Evolutionary conservation across 2,329 filamentous ascomycete genomes (phyloP), one percentile per base, ranked within the genome.

Genomic region (Pseudogymnoascus sp.): DNA sequence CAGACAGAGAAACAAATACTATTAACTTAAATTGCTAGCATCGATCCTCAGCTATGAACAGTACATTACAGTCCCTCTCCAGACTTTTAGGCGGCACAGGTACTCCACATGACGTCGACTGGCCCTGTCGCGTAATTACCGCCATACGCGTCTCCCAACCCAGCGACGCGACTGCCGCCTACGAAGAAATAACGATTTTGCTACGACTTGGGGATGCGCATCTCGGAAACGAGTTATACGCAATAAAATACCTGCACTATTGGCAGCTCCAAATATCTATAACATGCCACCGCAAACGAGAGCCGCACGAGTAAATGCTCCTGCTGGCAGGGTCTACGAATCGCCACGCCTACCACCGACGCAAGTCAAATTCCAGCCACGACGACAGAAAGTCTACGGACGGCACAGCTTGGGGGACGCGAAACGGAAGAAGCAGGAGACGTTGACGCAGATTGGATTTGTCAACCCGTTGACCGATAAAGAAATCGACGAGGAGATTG

Each of bases 351-450:
- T 51, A 14, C 60, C 36, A 1, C 8, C 42, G 1, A n/a, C 12
- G 18, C 61, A 62, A 36, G 42, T 45, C 21, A 62, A 62, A 62
- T 51, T 62, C 29, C 36, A 45, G n/a, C 61, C 37, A 45, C 61
- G 37, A 16, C 37, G 40, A 45, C 61, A 62, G 40, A 45, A 45
- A 4, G 61, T 62, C 7, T 47, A 54, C 8, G 37, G 37, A 2
- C 61, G 61, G 7, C 16, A 45, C 6, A 54, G 29, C 16, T 14
- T 60, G 8, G 61, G 23, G 4, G 16, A 14, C 1, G 2, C 11
- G 12, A 54, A 45, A 6, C 7, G 37, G 14, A 62, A 62, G 29
- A 31, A 45, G 18, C 61, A 62, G 16, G 61, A 62, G 12, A 62
- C 61, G 10, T 45, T 62, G 5, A 62, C 61, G 10, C 61, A 62